phyloP scores from a whole-genome alignment of 371 early-diverging fungal species.

The Mucor racemosus region DNA sequence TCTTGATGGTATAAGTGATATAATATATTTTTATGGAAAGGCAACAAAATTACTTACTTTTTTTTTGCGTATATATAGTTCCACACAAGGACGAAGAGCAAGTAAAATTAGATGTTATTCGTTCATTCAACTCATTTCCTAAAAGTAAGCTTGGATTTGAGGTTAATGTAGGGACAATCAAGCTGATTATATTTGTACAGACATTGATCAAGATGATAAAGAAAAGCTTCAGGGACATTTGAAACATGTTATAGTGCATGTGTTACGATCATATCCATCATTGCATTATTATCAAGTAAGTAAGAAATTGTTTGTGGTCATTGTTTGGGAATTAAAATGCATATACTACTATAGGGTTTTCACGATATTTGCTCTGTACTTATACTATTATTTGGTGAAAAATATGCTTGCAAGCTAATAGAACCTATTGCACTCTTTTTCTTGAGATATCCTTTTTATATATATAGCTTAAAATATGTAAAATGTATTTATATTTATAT shows the following conservation, averaged over 20 bases:
- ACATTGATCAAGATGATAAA: slow-evolving; percentile 36
- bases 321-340: too few species aligned
- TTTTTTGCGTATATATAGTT: slow-evolving; percentile 2
- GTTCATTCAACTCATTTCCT: slow-evolving; percentile 55
- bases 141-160: slow-evolving; percentile 22
- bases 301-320: neutral
- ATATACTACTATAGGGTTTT: slow-evolving; percentile 55
- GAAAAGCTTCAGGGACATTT: slow-evolving; percentile 48
- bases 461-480: neutral
- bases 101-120: slow-evolving; percentile 54
- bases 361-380: slow-evolving; percentile 75
- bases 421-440: slow-evolving; percentile 63
- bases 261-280: slow-evolving; percentile 58
- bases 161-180: neutral
- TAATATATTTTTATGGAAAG: neutral
- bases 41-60: neutral
- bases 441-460: slow-evolving; percentile 60
- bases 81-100: slow-evolving; percentile 58
- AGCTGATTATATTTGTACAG: slow-evolving; percentile 17
- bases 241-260: slow-evolving; percentile 51
- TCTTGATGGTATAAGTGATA: slow-evolving; percentile 8
- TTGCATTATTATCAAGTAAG: slow-evolving; percentile 73
- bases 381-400: slow-evolving; percentile 59
- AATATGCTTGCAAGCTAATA: slow-evolving; percentile 51
- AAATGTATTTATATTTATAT: neutral